Evolutionary conservation across 192 early-diverging fungal genomes (phyloP), one percentile per base, ranked within the genome.

Genomic region (Coemansia sp.): DNA sequence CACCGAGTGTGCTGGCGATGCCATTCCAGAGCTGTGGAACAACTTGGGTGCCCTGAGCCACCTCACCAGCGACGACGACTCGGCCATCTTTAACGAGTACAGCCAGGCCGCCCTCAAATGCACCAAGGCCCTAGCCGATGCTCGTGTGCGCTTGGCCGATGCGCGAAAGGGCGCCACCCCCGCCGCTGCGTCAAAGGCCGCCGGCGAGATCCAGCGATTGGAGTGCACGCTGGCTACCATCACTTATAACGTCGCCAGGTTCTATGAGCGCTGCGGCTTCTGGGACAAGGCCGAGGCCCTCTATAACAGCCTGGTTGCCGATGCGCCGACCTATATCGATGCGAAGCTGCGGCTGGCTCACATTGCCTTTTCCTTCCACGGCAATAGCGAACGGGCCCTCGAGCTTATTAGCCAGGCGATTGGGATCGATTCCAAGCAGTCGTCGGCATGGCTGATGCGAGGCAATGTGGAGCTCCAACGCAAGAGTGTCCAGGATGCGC

Each of bases 21-120:
- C 33, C n/a, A 21, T 70, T 3, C 68, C 77, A 0, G 91, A 93
- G 66, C 75, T 97, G n/a, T 82, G 91, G 73, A 97, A 93, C 68
- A 95, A 97, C 70, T 83, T 97, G 43, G 94, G 86, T n/a, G 92
- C 85, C 2, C 83, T 94, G 62, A 85, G 87, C 47, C 92, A 93
- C 36, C 61, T 86, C 38, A 77, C 85, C 10, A 85, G 77, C 59
- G 75, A 86, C 18, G 26, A 23, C 35, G 47, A 42, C 41, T 67
- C 37, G 3, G 21, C 55, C 4, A 28, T 69, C 16, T 63, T 64
- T 37, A 28, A 61, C 2, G 66, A 66, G 34, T 59, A 64, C 48
- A 60, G 59, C 16, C 28, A 52, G 31, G 67, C 65, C n/a, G 69
- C 72, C 3, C 57, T 55, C 10, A 42, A 61, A 43, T 62, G 66